Percentiles rank a stretch among this genome's conserved stretches.
These are phyloP conservation scores for Proliferodiscus dingleyae DNA, from an alignment of 2,329 filamentous ascomycete genomes.

Conservation along the genomic window DNA sequence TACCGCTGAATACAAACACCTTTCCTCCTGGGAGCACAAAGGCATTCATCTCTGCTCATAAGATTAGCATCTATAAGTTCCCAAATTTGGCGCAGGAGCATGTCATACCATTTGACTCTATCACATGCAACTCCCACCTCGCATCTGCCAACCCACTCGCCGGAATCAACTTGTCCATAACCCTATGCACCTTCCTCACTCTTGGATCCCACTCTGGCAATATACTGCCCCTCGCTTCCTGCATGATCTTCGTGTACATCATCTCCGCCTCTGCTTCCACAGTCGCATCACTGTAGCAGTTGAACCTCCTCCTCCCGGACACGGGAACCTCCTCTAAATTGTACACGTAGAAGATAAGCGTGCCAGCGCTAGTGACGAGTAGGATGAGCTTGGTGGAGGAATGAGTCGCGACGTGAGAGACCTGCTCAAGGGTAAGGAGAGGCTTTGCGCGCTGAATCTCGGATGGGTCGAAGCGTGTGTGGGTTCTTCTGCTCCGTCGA, in stretches of 20 bases:
- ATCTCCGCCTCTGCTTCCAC: slow-evolving; percentile 50
- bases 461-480: slow-evolving; percentile 18
- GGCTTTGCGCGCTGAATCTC: slow-evolving; percentile 30
- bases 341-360: slow-evolving; percentile 53
- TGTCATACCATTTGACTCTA: slow-evolving; percentile 53
- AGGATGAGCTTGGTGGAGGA: slow-evolving; percentile 37
- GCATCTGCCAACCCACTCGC: slow-evolving; percentile 55
- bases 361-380: slow-evolving; percentile 37
- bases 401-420: slow-evolving; percentile 32
- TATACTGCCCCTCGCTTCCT: slow-evolving; percentile 45
- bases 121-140: slow-evolving; percentile 70
- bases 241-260: slow-evolving; percentile 53
- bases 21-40: slow-evolving; percentile 76
- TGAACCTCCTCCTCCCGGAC: slow-evolving; percentile 68
- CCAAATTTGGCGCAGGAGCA: neutral
- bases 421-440: slow-evolving; percentile 34
- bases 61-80: neutral
- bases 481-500: neutral
- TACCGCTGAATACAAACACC: slow-evolving; percentile 73
- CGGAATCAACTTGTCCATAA: slow-evolving; percentile 63
- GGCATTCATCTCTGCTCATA: slow-evolving; percentile 51
- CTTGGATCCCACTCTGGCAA: slow-evolving; percentile 58
- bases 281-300: slow-evolving; percentile 53
- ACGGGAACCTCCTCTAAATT: slow-evolving; percentile 71
- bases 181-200: slow-evolving; percentile 51